Conservation (phyloP, 352 stramenopile genomes). For the Phytophthora megakarya region DNA sequence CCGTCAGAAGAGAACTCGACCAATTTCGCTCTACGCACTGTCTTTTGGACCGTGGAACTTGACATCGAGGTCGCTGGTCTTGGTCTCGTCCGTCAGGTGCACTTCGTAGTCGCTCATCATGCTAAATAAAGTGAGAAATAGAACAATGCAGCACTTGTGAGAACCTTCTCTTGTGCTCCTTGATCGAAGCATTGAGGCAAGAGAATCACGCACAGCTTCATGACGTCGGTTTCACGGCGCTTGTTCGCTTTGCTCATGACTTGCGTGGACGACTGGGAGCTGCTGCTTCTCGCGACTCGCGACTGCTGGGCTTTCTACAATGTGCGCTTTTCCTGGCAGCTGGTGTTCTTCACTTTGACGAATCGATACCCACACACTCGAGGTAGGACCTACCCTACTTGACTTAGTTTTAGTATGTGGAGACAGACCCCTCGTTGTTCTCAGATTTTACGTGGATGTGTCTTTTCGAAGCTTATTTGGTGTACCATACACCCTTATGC, state of each 20-base stretch:
- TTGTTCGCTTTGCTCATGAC: constrained; percentile 81
- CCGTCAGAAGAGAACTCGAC: constrained; percentile 15
- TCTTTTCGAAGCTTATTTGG: constrained; percentile 29
- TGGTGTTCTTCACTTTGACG: constrained; percentile 35
- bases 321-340: constrained; percentile 5
- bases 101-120: constrained; percentile 94
- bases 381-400: constrained; percentile 29
- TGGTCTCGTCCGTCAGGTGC: constrained; percentile 81
- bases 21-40: constrained; percentile 47
- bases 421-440: constrained; percentile 5
- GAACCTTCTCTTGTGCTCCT: not conserved
- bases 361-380: constrained; percentile 31
- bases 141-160: not conserved
- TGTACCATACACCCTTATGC: constrained; percentile 19
- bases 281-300: constrained; percentile 10
- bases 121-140: constrained; percentile 31
- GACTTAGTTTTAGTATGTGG: constrained; percentile 39
- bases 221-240: constrained; percentile 88
- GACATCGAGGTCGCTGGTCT: constrained; percentile 83
- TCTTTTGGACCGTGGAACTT: constrained; percentile 88
- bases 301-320: constrained; percentile 19
- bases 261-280: constrained; percentile 7
- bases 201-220: constrained; percentile 79
- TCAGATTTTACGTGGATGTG: constrained; percentile 33
- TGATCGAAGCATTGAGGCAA: not conserved